A percentile compares a stretch with the other conserved stretches of the same genome.
Evolutionary conservation across 78 protist genomes (phyloP).

Genomic region (Guillardia theta): DNA sequence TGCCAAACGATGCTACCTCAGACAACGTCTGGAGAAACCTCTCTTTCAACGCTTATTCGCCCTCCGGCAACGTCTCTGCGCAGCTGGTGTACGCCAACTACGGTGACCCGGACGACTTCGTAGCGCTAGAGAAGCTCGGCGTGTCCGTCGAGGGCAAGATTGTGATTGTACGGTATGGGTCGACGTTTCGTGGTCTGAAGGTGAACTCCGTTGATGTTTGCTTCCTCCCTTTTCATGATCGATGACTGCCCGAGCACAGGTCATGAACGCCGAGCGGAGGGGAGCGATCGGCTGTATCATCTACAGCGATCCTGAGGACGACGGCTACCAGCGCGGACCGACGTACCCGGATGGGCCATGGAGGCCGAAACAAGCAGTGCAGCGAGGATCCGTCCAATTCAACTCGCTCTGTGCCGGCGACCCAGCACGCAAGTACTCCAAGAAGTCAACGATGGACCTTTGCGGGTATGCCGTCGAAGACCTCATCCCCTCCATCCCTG

Average conservation of each 20-base stretch:
- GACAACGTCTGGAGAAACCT: background rate
- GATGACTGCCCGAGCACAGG: background rate
- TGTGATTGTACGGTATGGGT: conserved; percentile 58
- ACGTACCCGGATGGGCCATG: conserved; percentile 68
- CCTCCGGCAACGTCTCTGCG: background rate
- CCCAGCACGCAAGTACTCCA: conserved; percentile 46
- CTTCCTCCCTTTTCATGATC: background rate
- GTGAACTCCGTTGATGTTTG: too few relatives aligned
- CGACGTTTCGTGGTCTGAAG: conserved; percentile 57
- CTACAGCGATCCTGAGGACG: conserved; percentile 52
- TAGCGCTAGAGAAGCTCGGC: background rate
- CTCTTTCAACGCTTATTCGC: background rate
- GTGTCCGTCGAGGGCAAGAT: conserved; percentile 10
- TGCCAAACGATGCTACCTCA: background rate
- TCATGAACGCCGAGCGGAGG: background rate
- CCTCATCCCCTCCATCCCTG: conserved; percentile 16
- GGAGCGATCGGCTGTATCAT: conserved; percentile 44
- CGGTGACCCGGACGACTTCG: conserved; percentile 56
- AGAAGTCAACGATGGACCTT: background rate
- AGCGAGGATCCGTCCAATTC: conserved; percentile 60
- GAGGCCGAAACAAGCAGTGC: conserved; percentile 45
- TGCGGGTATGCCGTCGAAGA: background rate
- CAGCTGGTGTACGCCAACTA: conserved; percentile 59
- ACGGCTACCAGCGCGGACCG: conserved; percentile 28
- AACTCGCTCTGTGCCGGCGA: conserved; percentile 17